A percentile compares a stretch with the other conserved stretches of the same genome.
Conservation (phyloP, 2,329 filamentous ascomycete genomes). For the Nannizziopsis arthrosporioides region DNA sequence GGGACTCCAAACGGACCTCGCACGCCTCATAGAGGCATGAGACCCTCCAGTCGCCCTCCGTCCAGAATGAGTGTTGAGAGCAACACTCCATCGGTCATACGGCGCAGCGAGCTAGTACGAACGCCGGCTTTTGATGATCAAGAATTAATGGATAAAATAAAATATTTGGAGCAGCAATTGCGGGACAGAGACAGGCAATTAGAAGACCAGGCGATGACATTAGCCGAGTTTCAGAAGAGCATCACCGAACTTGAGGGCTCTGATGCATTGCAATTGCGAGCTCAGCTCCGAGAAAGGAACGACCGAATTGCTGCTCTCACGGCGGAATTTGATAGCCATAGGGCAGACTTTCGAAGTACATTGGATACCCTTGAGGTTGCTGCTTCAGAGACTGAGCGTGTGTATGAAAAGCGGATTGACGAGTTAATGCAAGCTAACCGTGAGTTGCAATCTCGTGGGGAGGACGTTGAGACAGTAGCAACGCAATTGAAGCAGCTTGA, state of each 20-base stretch:
- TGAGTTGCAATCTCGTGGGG: conserved; percentile 67
- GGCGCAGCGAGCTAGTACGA: conserved; percentile 23
- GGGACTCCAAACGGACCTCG: conserved; percentile 23
- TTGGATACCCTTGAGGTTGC: conserved; percentile 94
- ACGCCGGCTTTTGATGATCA: conserved; percentile 15
- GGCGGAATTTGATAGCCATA: conserved; percentile 84
- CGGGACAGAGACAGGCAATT: conserved; percentile 77
- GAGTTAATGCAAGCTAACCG: conserved; percentile 66
- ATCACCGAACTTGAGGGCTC: conserved; percentile 72
- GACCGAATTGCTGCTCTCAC: conserved; percentile 91
- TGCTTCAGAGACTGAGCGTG: conserved; percentile 82
- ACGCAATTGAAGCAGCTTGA: conserved; percentile 88
- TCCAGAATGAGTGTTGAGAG: conserved; percentile 32
- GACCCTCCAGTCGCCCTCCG: conserved; percentile 27
- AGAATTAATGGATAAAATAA: conserved; percentile 57
- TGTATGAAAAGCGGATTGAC: conserved; percentile 59
- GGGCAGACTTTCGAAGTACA: conserved; percentile 91
- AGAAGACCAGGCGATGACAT: conserved; percentile 69
- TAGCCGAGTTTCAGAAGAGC: conserved; percentile 82
- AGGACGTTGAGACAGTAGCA: conserved; percentile 86
- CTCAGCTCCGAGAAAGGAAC: conserved; percentile 85
- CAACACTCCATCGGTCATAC: conserved; percentile 23
- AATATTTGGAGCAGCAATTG: conserved; percentile 59
- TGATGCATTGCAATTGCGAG: conserved; percentile 64
- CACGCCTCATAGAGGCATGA: conserved; percentile 30